phyloP scores from a whole-genome alignment of 768 basidiomycete genomes.

The Coprinellus aureogranulatus region DNA sequence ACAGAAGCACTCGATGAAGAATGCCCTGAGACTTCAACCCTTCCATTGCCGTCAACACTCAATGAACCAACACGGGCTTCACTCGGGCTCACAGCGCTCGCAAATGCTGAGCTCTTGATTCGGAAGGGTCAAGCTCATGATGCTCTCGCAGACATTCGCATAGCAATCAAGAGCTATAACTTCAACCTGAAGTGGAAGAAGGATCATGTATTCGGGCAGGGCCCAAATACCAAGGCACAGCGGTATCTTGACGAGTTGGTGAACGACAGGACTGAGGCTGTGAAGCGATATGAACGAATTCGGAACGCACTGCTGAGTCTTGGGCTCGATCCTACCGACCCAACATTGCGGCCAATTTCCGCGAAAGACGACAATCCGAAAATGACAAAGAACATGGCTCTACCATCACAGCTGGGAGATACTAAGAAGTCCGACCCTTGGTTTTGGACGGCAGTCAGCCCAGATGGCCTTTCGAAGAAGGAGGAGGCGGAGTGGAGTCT shows the following conservation, averaged over 20 bases:
- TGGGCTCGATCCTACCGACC: constrained; percentile 9
- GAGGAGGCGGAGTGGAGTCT: constrained; percentile 14
- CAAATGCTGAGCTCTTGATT: constrained; percentile 16
- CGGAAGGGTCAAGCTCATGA: constrained; percentile 28
- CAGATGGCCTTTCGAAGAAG: not conserved
- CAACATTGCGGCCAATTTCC: constrained; percentile 5
- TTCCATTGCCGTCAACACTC: constrained; percentile 18
- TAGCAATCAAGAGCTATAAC: constrained; percentile 20
- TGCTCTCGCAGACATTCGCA: constrained; percentile 19
- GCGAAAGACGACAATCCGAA: not conserved
- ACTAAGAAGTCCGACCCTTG: constrained; percentile 4
- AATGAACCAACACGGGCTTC: not conserved
- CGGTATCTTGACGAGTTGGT: constrained; percentile 15
- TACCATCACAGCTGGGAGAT: constrained; percentile 6
- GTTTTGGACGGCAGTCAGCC: not conserved
- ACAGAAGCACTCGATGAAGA: not conserved
- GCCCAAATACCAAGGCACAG: constrained; percentile 20
- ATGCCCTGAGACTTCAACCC: not conserved
- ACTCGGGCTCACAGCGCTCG: constrained; percentile 8
- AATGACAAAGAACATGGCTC: not conserved
- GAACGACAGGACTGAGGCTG: constrained; percentile 12
- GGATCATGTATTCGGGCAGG: constrained; percentile 19
- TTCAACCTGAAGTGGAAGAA: constrained; percentile 21
- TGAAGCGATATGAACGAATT: constrained; percentile 15
- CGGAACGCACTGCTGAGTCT: constrained; percentile 15